A percentile compares a stretch with the other conserved stretches of the same genome.
phyloP scores from a whole-genome alignment of 164 flowering plant species.

The Piper longum region DNA sequence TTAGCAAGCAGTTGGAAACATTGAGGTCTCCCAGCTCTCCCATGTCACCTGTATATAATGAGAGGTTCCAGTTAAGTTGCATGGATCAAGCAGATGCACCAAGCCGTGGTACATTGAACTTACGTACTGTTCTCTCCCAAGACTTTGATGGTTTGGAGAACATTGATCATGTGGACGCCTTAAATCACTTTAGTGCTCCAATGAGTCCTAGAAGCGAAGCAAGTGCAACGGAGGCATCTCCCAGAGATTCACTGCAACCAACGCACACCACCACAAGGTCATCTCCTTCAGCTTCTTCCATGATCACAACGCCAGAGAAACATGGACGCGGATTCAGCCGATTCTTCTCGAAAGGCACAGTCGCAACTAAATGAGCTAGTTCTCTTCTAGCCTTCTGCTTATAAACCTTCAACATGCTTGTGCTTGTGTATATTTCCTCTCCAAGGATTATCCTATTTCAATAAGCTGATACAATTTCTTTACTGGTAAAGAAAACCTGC shows the following conservation, averaged over 20 bases:
- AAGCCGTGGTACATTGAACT: slow-evolving; percentile 17
- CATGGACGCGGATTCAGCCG: slow-evolving; percentile 67
- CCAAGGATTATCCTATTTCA: neutral
- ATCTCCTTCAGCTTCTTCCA: slow-evolving; percentile 28
- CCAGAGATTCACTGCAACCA: slow-evolving; percentile 31
- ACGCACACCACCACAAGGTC: slow-evolving; percentile 49
- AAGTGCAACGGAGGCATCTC: slow-evolving; percentile 28
- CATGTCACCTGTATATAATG: slow-evolving; percentile 32
- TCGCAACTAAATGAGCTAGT: neutral
- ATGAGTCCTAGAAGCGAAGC: slow-evolving; percentile 33
- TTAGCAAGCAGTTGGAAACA: slow-evolving; percentile 67
- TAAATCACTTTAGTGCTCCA: slow-evolving; percentile 18
- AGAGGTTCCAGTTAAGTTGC: slow-evolving; percentile 20
- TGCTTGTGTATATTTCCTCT: neutral
- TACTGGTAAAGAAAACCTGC: neutral
- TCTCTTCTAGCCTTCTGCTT: neutral
- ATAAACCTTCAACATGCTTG: neutral
- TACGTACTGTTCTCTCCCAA: slow-evolving; percentile 9
- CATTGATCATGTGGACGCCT: slow-evolving; percentile 6
- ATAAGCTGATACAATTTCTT: no score
- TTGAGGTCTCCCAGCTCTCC: slow-evolving; percentile 42
- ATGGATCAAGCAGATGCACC: slow-evolving; percentile 33
- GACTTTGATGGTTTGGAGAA: slow-evolving; percentile 19
- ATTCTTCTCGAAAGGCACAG: slow-evolving; percentile 69
- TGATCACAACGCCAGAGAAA: slow-evolving; percentile 63